Evolutionary conservation across 257 asterid species (phyloP).

Genomic region (Lithospermum erythrorhizon): DNA sequence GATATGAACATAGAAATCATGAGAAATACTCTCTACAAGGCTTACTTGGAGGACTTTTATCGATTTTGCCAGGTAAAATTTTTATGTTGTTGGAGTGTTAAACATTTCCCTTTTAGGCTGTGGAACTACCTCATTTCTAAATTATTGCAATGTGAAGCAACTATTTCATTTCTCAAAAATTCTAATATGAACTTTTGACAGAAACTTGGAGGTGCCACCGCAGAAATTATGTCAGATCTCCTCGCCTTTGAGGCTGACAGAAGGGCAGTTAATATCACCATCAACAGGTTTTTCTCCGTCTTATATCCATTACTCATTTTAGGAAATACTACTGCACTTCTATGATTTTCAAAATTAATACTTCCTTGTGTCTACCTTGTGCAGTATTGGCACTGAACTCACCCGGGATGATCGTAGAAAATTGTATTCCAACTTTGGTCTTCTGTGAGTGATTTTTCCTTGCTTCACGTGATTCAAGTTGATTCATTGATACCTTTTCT

Average conservation of each 20-base stretch:
- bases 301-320: no score
- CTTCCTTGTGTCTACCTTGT: conserved; percentile 12
- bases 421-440: conserved; percentile 77
- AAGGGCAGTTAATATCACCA: conserved; percentile 89
- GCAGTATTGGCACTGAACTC: conserved; percentile 94
- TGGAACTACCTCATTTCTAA: no score
- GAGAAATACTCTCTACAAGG: conserved; percentile 93
- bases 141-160: no score
- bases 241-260: conserved; percentile 91
- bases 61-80: conserved; percentile 63
- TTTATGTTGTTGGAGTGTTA: conserved; percentile 10
- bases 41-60: conserved; percentile 88
- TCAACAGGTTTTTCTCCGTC: conserved; percentile 47
- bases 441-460: conserved; percentile 50
- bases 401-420: conserved; percentile 88
- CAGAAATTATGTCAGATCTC: conserved; percentile 88
- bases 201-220: conserved; percentile 96
- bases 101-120: background rate
- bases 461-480: background rate
- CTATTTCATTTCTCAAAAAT: no score
- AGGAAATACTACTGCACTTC: no score
- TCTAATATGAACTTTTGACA: conserved; percentile 1
- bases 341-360: no score
- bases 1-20: conserved; percentile 95
- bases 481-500: no score